Conservation (phyloP, 176 grass and related monocot species). For the Poa annua region DNA sequence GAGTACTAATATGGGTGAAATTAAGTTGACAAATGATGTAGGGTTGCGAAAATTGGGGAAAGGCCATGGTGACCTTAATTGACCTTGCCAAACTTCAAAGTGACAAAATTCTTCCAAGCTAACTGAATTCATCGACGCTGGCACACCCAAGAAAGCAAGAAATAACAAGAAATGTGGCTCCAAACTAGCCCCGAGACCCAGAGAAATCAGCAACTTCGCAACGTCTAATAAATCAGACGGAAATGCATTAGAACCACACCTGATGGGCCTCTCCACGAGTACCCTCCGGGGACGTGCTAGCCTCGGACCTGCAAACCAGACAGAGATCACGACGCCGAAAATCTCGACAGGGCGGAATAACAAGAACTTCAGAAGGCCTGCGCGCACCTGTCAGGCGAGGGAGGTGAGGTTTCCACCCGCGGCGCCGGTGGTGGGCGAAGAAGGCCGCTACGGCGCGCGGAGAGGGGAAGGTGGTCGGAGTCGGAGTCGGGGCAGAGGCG, state of each 20-base stretch:
- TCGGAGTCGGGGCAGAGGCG: constrained; percentile 6
- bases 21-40: not conserved
- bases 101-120: not conserved
- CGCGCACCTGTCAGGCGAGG: constrained; percentile 24
- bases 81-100: not conserved
- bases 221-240: not conserved
- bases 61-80: not conserved
- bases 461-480: constrained; percentile 33
- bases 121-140: not conserved
- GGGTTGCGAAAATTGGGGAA: not conserved
- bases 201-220: not conserved
- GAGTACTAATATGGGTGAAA: not conserved
- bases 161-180: not conserved
- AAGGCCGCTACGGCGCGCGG: constrained; percentile 5
- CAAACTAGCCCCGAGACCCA: not conserved
- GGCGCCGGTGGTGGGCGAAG: not conserved
- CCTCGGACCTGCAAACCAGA: constrained; percentile 39
- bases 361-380: not conserved
- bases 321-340: constrained; percentile 8
- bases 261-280: not conserved
- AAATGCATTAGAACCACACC: not conserved
- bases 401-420: not conserved
- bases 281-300: not conserved
- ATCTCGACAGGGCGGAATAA: not conserved
- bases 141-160: not conserved